These are phyloP conservation scores for Salix udensis DNA, from an alignment of 345 rosid species.

Conservation along the genomic window DNA sequence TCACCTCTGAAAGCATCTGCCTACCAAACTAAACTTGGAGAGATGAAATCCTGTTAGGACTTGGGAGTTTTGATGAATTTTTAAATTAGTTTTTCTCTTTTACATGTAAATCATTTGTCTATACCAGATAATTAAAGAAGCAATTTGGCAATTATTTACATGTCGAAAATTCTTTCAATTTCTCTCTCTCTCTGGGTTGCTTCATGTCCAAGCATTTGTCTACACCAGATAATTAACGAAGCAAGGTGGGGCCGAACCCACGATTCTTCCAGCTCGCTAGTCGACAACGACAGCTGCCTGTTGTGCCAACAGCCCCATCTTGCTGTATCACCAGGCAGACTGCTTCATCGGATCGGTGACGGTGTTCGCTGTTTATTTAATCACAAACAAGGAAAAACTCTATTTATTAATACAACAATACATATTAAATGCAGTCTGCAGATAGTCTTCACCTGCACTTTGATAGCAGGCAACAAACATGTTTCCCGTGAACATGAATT, in stretches of 20 bases:
- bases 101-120: no score
- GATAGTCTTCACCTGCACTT: slow-evolving; percentile 35
- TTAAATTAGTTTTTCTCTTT: no score
- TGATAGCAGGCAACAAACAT: slow-evolving; percentile 36
- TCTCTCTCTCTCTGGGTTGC: neutral
- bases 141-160: no score
- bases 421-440: neutral
- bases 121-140: no score
- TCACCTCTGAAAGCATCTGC: neutral
- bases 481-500: neutral
- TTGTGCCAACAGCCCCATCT: neutral
- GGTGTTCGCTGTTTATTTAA: neutral
- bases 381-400: neutral
- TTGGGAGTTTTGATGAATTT: no score
- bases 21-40: neutral
- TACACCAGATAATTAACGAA: neutral
- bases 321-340: neutral
- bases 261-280: slow-evolving; percentile 32
- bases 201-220: slow-evolving; percentile 3
- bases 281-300: slow-evolving; percentile 22
- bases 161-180: neutral
- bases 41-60: neutral
- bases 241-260: slow-evolving; percentile 18
- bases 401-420: neutral
- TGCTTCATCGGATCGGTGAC: neutral